Evolutionary conservation across 768 basidiomycete species (phyloP), one percentile per base, ranked within the genome.

Genomic region (Trametes meyenii): DNA sequence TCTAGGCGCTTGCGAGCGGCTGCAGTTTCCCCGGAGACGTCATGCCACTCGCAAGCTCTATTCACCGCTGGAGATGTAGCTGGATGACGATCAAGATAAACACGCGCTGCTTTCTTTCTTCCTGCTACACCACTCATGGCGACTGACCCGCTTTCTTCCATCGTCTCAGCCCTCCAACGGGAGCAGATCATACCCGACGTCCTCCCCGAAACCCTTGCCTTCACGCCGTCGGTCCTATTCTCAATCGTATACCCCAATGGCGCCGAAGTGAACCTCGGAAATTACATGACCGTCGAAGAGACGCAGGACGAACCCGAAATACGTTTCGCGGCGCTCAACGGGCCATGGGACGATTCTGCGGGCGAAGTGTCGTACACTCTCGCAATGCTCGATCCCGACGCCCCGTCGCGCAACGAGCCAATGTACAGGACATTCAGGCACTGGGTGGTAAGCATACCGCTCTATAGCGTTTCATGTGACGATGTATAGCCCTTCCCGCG

Each of bases 261-360:
- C 8, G 70, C 70, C 26, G 75, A 82, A 61, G 72, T 72, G 24
- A 59, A 74, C 54, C 67, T 78, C 10, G 79, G 79, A 7, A 79
- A 79, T 62, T 70, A 71, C 26, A 63, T 80, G 35, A 70, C 70
- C 13, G 69, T 67, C 19, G 60, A 66, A 3, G 77, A 79, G 12
- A 82, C 83, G 0, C 67, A 75, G 24, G 78, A 83, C 17, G 85
- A 85, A 60, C 86, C 86, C 3, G 68, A 75, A 3, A 74, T 86
- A 40, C 73, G 71, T 39, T 75, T 86, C 33, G 74, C 76, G 2
- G 80, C 83, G 3, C 74, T 79, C 73, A 72, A 70, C 48, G 65
- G 70, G 19, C 74, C 73, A 16, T 56, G 54, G 39, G 70, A 69
- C 23, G 44, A 46, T 16, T 43, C 50, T 8, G 63, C 48, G 48